These are phyloP conservation scores for Salix arbutifolia DNA, from an alignment of 345 rosid species.

Conservation along the genomic window DNA sequence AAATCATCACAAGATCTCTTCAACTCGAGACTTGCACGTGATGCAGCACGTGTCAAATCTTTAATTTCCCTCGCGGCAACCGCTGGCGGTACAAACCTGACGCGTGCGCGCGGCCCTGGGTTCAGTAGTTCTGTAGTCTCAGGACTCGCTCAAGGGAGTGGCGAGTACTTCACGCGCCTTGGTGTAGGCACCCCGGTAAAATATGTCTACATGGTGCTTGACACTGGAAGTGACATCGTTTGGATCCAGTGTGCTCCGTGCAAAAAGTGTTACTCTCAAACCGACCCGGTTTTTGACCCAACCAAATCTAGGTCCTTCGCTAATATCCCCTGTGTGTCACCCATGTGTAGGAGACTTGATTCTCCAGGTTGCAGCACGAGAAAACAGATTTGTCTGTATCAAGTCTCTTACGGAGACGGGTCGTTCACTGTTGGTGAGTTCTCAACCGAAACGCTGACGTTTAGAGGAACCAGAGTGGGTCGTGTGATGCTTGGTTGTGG, in stretches of 20 bases:
- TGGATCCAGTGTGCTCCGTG: constrained; percentile 98
- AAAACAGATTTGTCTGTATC: constrained; percentile 61
- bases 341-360: constrained; percentile 19
- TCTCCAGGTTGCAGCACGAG: constrained; percentile 36
- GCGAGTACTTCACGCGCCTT: constrained; percentile 94
- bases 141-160: constrained; percentile 91
- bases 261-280: constrained; percentile 71
- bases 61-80: constrained; percentile 37
- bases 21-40: constrained; percentile 65
- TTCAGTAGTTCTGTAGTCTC: constrained; percentile 49
- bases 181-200: constrained; percentile 92
- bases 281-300: constrained; percentile 86
- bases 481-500: constrained; percentile 87
- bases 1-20: constrained; percentile 59
- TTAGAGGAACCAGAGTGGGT: constrained; percentile 55
- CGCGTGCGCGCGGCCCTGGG: background rate
- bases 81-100: background rate
- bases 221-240: constrained; percentile 90
- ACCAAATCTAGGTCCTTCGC: constrained; percentile 59
- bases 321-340: constrained; percentile 53
- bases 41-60: constrained; percentile 51
- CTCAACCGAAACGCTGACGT: constrained; percentile 82
- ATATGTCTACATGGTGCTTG: constrained; percentile 76
- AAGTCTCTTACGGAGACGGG: constrained; percentile 90
- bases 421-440: constrained; percentile 85